These are phyloP conservation scores for Setaria viridis DNA, from an alignment of 202 grass and related monocot species.

Conservation along the genomic window DNA sequence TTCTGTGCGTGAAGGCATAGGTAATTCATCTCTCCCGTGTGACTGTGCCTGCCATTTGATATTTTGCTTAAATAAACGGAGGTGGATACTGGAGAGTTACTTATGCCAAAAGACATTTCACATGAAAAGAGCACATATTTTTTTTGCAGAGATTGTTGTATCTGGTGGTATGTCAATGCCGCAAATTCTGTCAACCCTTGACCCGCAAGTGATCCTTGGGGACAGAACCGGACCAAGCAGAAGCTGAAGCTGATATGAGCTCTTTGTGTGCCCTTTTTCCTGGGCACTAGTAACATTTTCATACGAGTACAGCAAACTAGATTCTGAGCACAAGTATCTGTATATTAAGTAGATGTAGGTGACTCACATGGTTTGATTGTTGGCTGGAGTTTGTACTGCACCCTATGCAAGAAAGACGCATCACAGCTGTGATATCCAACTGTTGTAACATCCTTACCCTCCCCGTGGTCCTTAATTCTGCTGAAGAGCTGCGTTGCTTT, in stretches of 20 bases:
- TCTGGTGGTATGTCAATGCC: conserved; percentile 98
- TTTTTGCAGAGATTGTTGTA: conserved; percentile 80
- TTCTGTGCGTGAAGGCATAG: conserved; percentile 92
- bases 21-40: conserved; percentile 44
- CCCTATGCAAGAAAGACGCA: conserved; percentile 30
- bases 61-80: conserved; percentile 19
- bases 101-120: background rate
- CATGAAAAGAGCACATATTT: background rate
- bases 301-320: conserved; percentile 42
- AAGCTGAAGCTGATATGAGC: conserved; percentile 70
- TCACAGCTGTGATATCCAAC: conserved; percentile 2
- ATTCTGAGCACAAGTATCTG: conserved; percentile 50
- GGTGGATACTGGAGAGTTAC: background rate
- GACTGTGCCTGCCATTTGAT: background rate
- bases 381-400: conserved; percentile 9
- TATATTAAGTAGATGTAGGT: conserved; percentile 56
- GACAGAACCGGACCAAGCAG: conserved; percentile 56
- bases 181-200: conserved; percentile 75
- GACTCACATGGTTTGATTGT: conserved; percentile 31
- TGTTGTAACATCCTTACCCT: background rate
- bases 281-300: conserved; percentile 8
- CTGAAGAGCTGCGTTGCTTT: background rate
- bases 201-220: conserved; percentile 63
- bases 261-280: conserved; percentile 12
- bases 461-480: background rate